Conservation (phyloP, 2,329 filamentous ascomycete species). For the Fusarium palustre region DNA sequence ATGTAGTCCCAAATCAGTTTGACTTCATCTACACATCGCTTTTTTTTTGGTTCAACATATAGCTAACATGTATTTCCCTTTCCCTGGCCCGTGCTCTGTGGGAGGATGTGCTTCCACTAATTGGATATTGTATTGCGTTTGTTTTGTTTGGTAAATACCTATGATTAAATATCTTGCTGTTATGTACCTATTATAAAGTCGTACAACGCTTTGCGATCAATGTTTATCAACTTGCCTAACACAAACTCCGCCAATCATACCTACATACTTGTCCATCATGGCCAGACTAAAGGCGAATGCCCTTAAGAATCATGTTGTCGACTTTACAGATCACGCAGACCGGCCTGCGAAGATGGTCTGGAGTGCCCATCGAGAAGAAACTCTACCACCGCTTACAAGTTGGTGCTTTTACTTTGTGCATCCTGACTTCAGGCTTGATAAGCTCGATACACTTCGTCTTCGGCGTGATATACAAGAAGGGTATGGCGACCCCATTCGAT, state of each 20-base stretch:
- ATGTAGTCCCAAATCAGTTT: too few species aligned
- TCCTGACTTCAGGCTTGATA: neutral
- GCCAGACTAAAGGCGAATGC: neutral
- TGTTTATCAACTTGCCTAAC: neutral
- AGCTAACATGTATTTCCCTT: too few species aligned
- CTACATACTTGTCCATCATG: neutral
- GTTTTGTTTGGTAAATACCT: neutral
- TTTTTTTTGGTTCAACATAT: too few species aligned
- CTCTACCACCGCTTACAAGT: neutral
- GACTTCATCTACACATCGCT: too few species aligned
- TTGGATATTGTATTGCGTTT: too few species aligned
- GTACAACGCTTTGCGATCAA: neutral
- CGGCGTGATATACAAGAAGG: neutral
- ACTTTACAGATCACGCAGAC: neutral
- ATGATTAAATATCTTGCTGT: neutral
- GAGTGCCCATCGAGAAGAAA: fast-evolving
- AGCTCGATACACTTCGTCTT: neutral
- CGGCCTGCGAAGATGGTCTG: neutral
- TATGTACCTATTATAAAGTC: neutral
- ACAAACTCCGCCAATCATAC: neutral
- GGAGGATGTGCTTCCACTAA: neutral
- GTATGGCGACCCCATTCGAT: neutral
- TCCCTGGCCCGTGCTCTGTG: neutral
- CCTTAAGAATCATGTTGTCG: neutral
- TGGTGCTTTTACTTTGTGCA: neutral